A percentile compares a stretch with the other conserved stretches of the same genome.
Evolutionary conservation across 2,329 filamentous ascomycete species (phyloP).

Genomic region (Nothophoma quercina): DNA sequence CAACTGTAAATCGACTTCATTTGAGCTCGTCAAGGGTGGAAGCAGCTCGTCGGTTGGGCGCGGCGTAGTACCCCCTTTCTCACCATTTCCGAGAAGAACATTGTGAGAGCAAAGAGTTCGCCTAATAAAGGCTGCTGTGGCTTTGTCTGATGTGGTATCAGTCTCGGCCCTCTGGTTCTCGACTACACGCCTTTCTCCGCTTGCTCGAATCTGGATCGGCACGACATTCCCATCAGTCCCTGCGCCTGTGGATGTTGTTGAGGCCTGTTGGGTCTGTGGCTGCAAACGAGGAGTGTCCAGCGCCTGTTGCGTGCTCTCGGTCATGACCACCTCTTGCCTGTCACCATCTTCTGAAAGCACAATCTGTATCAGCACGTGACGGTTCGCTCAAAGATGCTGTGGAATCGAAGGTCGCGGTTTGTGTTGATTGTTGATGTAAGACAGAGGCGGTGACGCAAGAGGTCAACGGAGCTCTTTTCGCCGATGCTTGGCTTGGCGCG

Average conservation of each 20-base stretch:
- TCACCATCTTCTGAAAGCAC: constrained; percentile 17
- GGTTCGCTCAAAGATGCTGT: constrained; percentile 16
- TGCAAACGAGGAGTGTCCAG: constrained; percentile 29
- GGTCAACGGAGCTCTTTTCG: constrained; percentile 14
- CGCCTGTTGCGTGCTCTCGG: constrained; percentile 35
- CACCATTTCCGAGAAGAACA: constrained; percentile 55
- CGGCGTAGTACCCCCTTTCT: constrained; percentile 64
- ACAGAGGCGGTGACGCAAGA: constrained; percentile 27
- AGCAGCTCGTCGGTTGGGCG: constrained; percentile 80
- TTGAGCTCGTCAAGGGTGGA: constrained; percentile 90
- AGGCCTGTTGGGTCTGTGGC: constrained; percentile 29
- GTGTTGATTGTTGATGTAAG: constrained; percentile 11
- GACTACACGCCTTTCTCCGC: constrained; percentile 22
- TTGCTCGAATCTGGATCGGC: constrained; percentile 25
- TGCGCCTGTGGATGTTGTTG: constrained; percentile 16
- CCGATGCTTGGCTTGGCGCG: constrained; percentile 33
- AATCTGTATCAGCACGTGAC: constrained; percentile 17
- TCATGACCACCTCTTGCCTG: constrained; percentile 35
- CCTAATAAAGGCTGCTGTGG: constrained; percentile 82
- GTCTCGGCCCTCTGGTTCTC: constrained; percentile 36
- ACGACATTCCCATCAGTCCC: constrained; percentile 20
- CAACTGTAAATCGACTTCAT: constrained; percentile 90
- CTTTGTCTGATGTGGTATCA: constrained; percentile 71
- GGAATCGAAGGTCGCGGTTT: constrained; percentile 16
- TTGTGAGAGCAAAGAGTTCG: constrained; percentile 80